Percentiles rank a stretch among this genome's conserved stretches.
phyloP scores from a whole-genome alignment of 192 early-diverging fungal genomes.

The Podila epicladia region DNA sequence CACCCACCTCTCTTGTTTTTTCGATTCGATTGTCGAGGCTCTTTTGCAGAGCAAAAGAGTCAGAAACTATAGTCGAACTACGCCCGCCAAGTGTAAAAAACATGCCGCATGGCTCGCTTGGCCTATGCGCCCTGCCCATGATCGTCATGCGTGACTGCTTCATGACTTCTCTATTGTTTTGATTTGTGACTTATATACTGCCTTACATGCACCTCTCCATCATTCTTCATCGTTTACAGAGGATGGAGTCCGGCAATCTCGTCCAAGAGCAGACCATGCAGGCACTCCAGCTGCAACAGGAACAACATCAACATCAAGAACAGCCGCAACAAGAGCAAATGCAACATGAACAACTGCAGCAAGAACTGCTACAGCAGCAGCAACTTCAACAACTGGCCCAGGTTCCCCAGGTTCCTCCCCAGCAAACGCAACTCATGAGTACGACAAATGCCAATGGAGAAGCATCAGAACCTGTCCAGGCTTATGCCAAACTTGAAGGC shows the following conservation, averaged over 20 bases:
- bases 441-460: constrained; percentile 8
- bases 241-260: constrained; percentile 2
- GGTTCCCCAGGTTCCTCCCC: neutral
- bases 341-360: constrained; percentile 10
- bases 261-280: constrained; percentile 10
- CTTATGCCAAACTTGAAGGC: constrained; percentile 92
- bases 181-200: no score
- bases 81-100: no score
- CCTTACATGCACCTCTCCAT: neutral
- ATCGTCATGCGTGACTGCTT: no score
- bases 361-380: constrained; percentile 4
- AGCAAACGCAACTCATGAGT: neutral
- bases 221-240: neutral
- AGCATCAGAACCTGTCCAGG: constrained; percentile 71
- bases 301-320: neutral
- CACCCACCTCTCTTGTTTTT: no score
- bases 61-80: no score
- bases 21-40: no score
- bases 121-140: no score
- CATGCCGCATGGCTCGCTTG: no score
- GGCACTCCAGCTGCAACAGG: constrained; percentile 3
- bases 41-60: no score
- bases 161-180: no score
- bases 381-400: constrained; percentile 16
- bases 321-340: neutral